Evolutionary conservation across 441 rosid genomes (phyloP).

Genomic region (Omphalea diandra): DNA sequence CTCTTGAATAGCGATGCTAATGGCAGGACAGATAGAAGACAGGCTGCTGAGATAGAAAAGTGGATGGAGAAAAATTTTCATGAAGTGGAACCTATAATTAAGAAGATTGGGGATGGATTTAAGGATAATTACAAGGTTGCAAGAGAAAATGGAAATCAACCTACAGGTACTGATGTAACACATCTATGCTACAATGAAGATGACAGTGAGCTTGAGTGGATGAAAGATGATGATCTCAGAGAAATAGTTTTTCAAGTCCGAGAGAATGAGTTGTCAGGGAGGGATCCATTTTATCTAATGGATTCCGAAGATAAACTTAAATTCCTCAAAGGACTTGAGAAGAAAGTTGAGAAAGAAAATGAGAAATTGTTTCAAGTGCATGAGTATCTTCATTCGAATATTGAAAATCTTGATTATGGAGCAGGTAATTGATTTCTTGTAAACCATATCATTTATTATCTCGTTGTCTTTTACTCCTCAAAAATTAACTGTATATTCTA

Average conservation of each 20-base stretch:
- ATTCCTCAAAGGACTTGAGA: constrained; percentile 82
- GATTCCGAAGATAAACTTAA: constrained; percentile 66
- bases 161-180: constrained; percentile 35
- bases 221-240: constrained; percentile 77
- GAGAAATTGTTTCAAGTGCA: constrained; percentile 62
- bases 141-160: constrained; percentile 48
- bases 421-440: constrained; percentile 54
- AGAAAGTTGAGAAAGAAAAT: constrained; percentile 81
- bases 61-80: constrained; percentile 71
- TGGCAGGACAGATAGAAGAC: constrained; percentile 29
- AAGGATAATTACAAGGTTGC: constrained; percentile 70
- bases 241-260: constrained; percentile 85
- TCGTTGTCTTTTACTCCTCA: neutral
- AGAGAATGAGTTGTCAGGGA: constrained; percentile 82
- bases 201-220: constrained; percentile 78
- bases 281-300: constrained; percentile 80
- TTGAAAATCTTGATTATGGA: constrained; percentile 91
- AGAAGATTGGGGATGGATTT: constrained; percentile 71
- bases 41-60: constrained; percentile 37
- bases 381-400: constrained; percentile 79
- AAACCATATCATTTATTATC: constrained; percentile 13
- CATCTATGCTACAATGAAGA: constrained; percentile 46
- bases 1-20: constrained; percentile 21
- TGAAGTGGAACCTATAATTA: constrained; percentile 66
- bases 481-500: constrained; percentile 6